phyloP scores from a whole-genome alignment of 257 asterid genomes.

The Knoxia roxburghii region DNA sequence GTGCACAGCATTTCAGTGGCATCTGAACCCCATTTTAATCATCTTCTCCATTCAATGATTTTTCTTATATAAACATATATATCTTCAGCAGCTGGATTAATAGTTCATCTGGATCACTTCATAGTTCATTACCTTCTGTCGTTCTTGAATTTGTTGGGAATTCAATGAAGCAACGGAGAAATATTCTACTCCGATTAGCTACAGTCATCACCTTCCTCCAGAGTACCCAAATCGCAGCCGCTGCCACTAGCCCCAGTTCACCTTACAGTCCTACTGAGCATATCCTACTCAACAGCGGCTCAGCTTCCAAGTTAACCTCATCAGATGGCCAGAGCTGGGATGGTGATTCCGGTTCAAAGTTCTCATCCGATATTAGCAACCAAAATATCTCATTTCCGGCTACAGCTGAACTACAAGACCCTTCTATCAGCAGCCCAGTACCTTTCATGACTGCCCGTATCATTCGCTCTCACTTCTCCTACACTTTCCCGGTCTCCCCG shows the following conservation, averaged over 20 bases:
- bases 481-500: slow-evolving; percentile 30
- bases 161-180: background rate
- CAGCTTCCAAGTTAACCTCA: slow-evolving; percentile 4
- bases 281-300: slow-evolving; percentile 56
- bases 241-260: slow-evolving; percentile 8
- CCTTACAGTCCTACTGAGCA: slow-evolving; percentile 29
- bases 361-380: slow-evolving; percentile 25
- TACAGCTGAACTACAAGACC: slow-evolving; percentile 9
- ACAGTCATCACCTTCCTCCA: background rate
- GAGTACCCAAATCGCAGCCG: slow-evolving; percentile 9
- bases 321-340: slow-evolving; percentile 35
- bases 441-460: slow-evolving; percentile 45
- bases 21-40: no score
- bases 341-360: slow-evolving; percentile 24
- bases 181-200: background rate
- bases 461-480: slow-evolving; percentile 34
- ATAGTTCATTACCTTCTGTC: no score
- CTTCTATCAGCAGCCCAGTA: slow-evolving; percentile 11
- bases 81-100: no score
- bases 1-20: no score
- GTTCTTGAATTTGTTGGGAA: no score
- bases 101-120: no score
- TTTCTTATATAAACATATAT: no score
- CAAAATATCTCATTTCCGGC: slow-evolving; percentile 21
- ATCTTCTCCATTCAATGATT: no score